phyloP scores from a whole-genome alignment of 148 eudicot genomes.

The Nepenthes gracilis region DNA sequence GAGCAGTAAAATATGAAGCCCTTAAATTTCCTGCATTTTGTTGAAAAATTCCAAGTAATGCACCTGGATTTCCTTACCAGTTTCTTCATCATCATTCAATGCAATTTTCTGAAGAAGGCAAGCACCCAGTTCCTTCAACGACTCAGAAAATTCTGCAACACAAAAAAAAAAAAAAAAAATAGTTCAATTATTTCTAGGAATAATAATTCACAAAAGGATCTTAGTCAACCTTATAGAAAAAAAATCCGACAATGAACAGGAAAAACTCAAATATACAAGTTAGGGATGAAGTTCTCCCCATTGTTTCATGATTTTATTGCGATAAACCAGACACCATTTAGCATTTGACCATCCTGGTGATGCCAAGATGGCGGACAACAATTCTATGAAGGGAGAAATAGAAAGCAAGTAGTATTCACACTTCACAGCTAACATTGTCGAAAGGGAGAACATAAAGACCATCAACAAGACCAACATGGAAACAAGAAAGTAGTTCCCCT shows the following conservation, averaged over 20 bases:
- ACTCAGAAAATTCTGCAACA: constrained; percentile 84
- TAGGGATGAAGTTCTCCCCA: too few relatives aligned
- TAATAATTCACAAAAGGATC: neutral
- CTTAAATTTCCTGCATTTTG: neutral
- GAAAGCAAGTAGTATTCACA: too few relatives aligned
- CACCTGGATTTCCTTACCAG: constrained; percentile 38
- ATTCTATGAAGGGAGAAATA: too few relatives aligned
- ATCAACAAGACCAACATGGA: too few relatives aligned
- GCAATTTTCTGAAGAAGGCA: constrained; percentile 96
- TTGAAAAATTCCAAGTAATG: neutral
- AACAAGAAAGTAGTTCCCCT: neutral
- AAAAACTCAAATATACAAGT: neutral
- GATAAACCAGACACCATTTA: too few relatives aligned
- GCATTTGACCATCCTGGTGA: too few relatives aligned
- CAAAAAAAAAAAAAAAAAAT: neutral
- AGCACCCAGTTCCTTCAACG: constrained; percentile 86
- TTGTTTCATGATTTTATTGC: too few relatives aligned
- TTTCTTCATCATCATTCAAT: constrained; percentile 83
- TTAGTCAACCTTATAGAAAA: neutral
- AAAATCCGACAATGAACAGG: neutral
- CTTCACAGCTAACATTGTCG: too few relatives aligned
- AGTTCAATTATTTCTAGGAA: neutral
- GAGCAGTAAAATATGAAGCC: neutral
- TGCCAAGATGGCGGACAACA: too few relatives aligned
- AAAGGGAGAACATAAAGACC: too few relatives aligned